Evolutionary conservation across 2,329 filamentous ascomycete species (phyloP).

Genomic region (Penicillium polonicum): DNA sequence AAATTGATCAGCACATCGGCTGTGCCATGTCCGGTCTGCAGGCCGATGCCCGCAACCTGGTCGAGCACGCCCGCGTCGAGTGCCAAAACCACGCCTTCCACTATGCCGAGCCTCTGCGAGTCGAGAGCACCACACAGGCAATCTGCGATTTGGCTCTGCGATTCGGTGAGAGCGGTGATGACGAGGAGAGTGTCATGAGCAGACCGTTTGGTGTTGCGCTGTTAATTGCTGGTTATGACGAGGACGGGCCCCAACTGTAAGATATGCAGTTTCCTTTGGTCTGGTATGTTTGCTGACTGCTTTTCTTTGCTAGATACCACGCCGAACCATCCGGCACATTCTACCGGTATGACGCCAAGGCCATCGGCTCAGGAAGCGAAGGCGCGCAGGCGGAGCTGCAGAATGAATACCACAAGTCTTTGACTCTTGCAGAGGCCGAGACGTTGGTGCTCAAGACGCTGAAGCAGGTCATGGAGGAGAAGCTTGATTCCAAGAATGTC

Average conservation of each 20-base stretch:
- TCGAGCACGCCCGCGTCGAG: slow-evolving; percentile 97
- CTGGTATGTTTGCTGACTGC: background rate
- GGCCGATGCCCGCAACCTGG: slow-evolving; percentile 94
- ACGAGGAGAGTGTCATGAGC: slow-evolving; percentile 98
- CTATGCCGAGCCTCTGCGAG: slow-evolving; percentile 90
- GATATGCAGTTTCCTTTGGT: slow-evolving; percentile 27
- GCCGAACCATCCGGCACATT: slow-evolving; percentile 97
- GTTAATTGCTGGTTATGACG: slow-evolving; percentile 94
- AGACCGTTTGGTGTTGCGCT: slow-evolving; percentile 95
- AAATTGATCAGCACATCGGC: slow-evolving; percentile 97
- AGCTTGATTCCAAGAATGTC: slow-evolving; percentile 97
- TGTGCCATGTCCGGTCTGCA: slow-evolving; percentile 98
- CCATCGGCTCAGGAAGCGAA: slow-evolving; percentile 95
- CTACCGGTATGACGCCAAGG: slow-evolving; percentile 98
- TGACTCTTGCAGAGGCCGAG: slow-evolving; percentile 90
- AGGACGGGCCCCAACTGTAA: slow-evolving; percentile 88
- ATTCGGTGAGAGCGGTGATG: slow-evolving; percentile 95
- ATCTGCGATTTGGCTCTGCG: slow-evolving; percentile 96
- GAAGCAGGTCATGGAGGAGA: slow-evolving; percentile 99
- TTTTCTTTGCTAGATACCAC: slow-evolving; percentile 65
- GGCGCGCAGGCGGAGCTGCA: slow-evolving; percentile 97
- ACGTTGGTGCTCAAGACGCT: slow-evolving; percentile 94
- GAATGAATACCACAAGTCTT: slow-evolving; percentile 97
- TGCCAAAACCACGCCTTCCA: slow-evolving; percentile 97
- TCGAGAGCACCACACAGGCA: slow-evolving; percentile 97